These are phyloP conservation scores for Zelonia costaricensis DNA, from an alignment of 208 protist species.

Conservation along the genomic window DNA sequence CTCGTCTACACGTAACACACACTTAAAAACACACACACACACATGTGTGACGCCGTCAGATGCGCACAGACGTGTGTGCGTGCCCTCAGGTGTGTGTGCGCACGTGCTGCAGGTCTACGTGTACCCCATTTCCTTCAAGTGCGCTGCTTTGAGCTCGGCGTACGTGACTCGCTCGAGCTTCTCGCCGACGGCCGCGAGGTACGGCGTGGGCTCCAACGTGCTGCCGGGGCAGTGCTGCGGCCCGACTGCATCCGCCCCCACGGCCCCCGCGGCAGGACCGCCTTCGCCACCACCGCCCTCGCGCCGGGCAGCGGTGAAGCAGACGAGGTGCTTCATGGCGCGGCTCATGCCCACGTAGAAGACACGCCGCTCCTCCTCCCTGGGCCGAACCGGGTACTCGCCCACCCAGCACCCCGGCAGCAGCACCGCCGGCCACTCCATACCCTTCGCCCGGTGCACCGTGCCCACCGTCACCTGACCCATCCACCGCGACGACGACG, in stretches of 20 bases:
- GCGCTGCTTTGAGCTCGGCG: constrained; percentile 8
- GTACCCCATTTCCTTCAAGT: constrained; percentile 22
- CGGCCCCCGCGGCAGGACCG: background rate
- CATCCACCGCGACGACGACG: constrained; percentile 11
- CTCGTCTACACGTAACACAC: no score
- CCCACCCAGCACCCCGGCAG: constrained; percentile 74
- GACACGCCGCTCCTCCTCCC: constrained; percentile 72
- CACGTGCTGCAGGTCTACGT: no score
- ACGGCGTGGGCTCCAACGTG: constrained; percentile 47
- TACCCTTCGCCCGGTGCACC: constrained; percentile 85
- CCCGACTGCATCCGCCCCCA: background rate
- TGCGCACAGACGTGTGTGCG: no score
- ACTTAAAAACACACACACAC: no score
- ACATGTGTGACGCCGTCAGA: no score
- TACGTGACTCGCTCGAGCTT: constrained; percentile 16
- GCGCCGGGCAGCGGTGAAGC: constrained; percentile 49
- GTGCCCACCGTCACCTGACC: constrained; percentile 66
- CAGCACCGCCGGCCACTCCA: constrained; percentile 87
- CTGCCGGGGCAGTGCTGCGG: background rate
- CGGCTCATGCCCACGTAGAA: constrained; percentile 91
- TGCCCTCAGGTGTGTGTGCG: no score
- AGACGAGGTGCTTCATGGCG: constrained; percentile 74
- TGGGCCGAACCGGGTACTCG: constrained; percentile 56
- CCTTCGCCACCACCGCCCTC: constrained; percentile 6
- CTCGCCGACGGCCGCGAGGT: constrained; percentile 26